Conservation (phyloP, 305 asterid genomes). For the Rubia peregrina region DNA sequence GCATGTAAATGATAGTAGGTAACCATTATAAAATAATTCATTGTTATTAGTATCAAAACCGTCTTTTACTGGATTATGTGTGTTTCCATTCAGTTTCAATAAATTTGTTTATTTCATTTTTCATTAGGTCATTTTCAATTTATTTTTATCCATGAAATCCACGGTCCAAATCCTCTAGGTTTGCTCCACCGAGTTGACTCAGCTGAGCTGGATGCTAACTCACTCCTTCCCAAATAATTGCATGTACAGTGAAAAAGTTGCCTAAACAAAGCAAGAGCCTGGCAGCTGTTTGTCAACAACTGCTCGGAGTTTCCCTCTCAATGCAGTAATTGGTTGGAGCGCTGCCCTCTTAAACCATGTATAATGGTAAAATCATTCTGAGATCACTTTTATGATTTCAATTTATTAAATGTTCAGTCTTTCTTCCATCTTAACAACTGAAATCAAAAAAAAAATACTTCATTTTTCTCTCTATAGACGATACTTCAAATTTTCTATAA, state of each 20-base stretch:
- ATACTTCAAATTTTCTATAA: too few species aligned
- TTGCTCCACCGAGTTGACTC: conserved; percentile 38
- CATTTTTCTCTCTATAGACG: too few species aligned
- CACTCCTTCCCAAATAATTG: conserved; percentile 32
- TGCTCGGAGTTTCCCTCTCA: conserved; percentile 72
- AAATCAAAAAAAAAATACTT: too few species aligned
- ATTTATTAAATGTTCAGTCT: too few species aligned
- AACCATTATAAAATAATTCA: neutral
- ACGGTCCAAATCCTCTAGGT: conserved; percentile 41
- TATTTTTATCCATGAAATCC: conserved; percentile 32
- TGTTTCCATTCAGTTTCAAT: too few species aligned
- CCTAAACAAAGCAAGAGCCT: conserved; percentile 70
- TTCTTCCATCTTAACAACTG: too few species aligned
- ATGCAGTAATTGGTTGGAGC: conserved; percentile 95
- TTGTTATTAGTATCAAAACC: too few species aligned
- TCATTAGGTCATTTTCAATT: too few species aligned
- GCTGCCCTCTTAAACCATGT: conserved; percentile 19
- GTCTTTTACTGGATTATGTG: too few species aligned
- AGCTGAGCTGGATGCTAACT: conserved; percentile 42
- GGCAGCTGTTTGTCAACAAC: conserved; percentile 72
- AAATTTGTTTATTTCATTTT: too few species aligned
- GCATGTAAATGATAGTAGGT: conserved; percentile 1
- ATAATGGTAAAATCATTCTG: too few species aligned
- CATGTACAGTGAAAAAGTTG: conserved; percentile 48
- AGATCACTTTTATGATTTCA: too few species aligned